These are phyloP conservation scores for Diutina mesorugosa DNA, from an alignment of 1,139 yeast genomes.

Conservation along the genomic window DNA sequence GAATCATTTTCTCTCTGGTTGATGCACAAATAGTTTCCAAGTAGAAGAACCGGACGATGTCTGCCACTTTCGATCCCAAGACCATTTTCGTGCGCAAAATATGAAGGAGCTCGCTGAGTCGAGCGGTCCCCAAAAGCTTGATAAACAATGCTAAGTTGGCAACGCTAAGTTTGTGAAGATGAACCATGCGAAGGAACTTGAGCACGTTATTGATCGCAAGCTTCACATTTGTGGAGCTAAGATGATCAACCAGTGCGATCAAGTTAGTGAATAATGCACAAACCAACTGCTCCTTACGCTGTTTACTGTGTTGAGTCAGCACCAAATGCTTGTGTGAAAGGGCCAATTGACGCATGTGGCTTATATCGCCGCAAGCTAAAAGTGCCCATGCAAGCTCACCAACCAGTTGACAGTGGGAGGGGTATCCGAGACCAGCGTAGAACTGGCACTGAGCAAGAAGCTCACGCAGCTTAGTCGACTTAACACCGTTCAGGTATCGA, in stretches of 20 bases:
- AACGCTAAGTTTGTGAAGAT: not conserved
- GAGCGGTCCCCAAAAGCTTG: not conserved
- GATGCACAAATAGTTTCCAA: not conserved
- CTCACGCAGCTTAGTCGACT: not conserved
- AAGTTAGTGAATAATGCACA: not conserved
- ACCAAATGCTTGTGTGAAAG: not conserved
- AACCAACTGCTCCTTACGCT: not conserved
- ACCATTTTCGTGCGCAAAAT: not conserved
- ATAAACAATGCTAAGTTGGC: not conserved
- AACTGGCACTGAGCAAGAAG: not conserved
- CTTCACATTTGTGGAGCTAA: not conserved
- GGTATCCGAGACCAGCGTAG: not conserved
- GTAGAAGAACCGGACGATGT: not conserved
- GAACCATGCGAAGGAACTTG: conserved; percentile 1
- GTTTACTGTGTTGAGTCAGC: not conserved
- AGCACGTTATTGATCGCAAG: not conserved
- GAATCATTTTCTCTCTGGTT: not conserved
- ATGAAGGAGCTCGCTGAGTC: not conserved
- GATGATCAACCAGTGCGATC: not conserved
- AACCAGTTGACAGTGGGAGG: not conserved
- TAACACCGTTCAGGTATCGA: not conserved
- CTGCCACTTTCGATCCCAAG: not conserved
- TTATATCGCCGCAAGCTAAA: not conserved
- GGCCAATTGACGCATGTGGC: not conserved
- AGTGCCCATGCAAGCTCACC: not conserved